Evolutionary conservation across 495 filamentous ascomycete genomes (phyloP), one percentile per base, ranked within the genome.

Genomic region (Daldinia vernicosa): DNA sequence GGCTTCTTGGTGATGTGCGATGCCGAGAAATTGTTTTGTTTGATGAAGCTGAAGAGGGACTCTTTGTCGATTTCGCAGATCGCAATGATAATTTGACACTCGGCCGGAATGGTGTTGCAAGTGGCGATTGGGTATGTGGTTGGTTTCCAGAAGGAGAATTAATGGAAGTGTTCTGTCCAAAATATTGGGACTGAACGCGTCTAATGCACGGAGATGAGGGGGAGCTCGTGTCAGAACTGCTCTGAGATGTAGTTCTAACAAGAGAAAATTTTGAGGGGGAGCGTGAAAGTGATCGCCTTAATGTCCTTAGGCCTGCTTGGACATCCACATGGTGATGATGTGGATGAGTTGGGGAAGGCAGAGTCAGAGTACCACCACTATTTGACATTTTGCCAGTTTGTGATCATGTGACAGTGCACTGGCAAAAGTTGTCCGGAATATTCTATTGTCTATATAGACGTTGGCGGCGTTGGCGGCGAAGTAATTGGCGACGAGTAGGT

Each of bases 231-330:
- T 74, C 69, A 39, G 77, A 75, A 57, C 76, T 75, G 40, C 72
- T 74, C 26, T 75, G 79, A 6, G 79, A 80, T 80, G 86, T 86
- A 17, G 85, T 80, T 28, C 86, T 83, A 47, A 88, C 80, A 27
- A 94, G 78, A 37, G 86, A 86, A 72, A 94, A 92, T 76, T 93
- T 96, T 8, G 94, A 96, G 9, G 93, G 94, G 9, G 93, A 97
- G 51, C 92, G 85, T 28, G 93, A 96, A 52, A 97, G 83, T 22
- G 94, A 96, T 70, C 93, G 90, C 45, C 93, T 87, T 45, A 97
- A 80, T 69, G 93, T 89, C 69, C 90, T 84, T 57, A 96, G 90
- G 15, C 91, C 88, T 24, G 91, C 88, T 70, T 87, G 89, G 4
- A 92, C 87, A 80, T 94, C 92, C 71, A 93, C 90, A 81, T 90